Evolutionary conservation across 805 yeast species (phyloP).

Genomic region (Cyberlindnera amylophila): DNA sequence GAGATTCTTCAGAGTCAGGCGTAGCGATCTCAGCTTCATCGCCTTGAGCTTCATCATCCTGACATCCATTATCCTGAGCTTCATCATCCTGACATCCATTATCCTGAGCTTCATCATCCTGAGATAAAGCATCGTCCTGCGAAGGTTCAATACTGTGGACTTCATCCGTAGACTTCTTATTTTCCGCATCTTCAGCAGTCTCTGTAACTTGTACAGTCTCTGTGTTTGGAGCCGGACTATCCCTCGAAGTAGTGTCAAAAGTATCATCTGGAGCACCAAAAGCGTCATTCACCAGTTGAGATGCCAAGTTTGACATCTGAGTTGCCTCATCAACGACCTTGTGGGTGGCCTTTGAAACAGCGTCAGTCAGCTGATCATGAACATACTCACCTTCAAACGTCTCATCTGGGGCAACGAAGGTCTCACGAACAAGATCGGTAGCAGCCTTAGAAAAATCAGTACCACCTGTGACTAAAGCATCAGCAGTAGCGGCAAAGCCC

Average conservation of each 20-base stretch:
- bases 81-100: no score
- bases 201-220: no score
- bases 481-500: neutral
- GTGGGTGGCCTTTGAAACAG: neutral
- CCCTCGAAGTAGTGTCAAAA: neutral
- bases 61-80: no score
- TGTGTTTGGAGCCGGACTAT: no score
- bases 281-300: constrained; percentile 1
- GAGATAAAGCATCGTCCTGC: no score
- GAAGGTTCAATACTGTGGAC: no score
- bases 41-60: no score
- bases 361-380: neutral
- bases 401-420: constrained; percentile 1
- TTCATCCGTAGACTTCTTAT: no score
- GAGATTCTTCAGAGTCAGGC: no score
- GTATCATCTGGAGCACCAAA: constrained; percentile 6
- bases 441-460: neutral
- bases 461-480: neutral
- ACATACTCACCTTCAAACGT: neutral
- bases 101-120: no score
- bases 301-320: constrained; percentile 2
- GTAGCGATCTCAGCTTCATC: no score
- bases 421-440: neutral
- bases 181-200: no score
- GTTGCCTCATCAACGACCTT: neutral